A percentile compares a stretch with the other conserved stretches of the same genome.
phyloP scores from a whole-genome alignment of 164 flowering plant species.

The Buxus sempervirens region DNA sequence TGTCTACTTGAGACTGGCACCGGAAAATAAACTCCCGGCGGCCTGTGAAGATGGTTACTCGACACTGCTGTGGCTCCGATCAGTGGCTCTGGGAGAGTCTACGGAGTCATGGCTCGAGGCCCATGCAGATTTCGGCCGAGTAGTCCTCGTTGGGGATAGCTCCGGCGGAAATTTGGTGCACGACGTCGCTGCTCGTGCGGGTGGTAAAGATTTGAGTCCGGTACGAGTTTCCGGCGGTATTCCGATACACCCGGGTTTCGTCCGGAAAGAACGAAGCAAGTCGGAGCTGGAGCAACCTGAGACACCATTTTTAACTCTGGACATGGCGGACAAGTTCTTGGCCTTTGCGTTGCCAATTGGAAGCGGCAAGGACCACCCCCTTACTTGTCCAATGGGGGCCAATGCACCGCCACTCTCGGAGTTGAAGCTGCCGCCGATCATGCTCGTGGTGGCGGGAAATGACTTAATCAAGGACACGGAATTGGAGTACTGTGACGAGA shows the following conservation, averaged over 20 bases:
- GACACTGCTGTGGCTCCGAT: no score
- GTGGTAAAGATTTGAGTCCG: slow-evolving; percentile 24
- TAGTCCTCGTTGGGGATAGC: no score
- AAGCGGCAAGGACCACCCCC: slow-evolving; percentile 62
- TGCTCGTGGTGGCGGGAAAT: slow-evolving; percentile 58
- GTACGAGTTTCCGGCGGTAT: slow-evolving; percentile 52
- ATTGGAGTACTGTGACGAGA: slow-evolving; percentile 67
- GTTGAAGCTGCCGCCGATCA: slow-evolving; percentile 48
- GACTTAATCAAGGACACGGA: slow-evolving; percentile 66
- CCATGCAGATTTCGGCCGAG: slow-evolving; percentile 50
- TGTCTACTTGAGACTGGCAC: slow-evolving; percentile 54
- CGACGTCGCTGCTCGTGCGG: slow-evolving; percentile 56
- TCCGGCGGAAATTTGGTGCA: slow-evolving; percentile 79
- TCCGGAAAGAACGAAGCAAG: slow-evolving; percentile 44
- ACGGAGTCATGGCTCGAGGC: slow-evolving; percentile 39
- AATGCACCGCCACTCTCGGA: slow-evolving; percentile 40
- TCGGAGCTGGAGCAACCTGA: slow-evolving; percentile 59
- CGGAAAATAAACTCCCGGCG: slow-evolving; percentile 80
- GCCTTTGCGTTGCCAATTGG: slow-evolving; percentile 55
- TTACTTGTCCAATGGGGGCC: slow-evolving; percentile 80
- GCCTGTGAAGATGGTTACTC: slow-evolving; percentile 52
- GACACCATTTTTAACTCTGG: slow-evolving; percentile 61
- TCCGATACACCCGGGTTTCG: slow-evolving; percentile 67
- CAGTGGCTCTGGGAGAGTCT: slow-evolving; percentile 28
- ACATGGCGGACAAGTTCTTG: slow-evolving; percentile 76